These are phyloP conservation scores for Aspergillus funiculosus DNA, from an alignment of 495 filamentous ascomycete genomes.

Conservation along the genomic window DNA sequence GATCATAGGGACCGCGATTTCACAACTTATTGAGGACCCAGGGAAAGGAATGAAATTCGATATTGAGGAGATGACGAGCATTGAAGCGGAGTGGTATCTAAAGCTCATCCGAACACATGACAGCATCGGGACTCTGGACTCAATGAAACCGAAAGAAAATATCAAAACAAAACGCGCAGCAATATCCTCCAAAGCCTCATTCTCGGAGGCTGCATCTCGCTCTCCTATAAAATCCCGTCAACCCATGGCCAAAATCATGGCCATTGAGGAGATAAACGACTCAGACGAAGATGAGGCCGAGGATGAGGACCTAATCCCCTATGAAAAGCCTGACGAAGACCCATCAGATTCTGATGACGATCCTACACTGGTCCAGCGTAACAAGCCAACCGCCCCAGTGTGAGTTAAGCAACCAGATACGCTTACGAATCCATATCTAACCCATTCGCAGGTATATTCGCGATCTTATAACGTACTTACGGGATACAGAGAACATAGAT, in stretches of 20 bases:
- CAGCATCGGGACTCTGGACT: constrained; percentile 52
- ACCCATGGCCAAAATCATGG: constrained; percentile 48
- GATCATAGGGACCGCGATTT: constrained; percentile 77
- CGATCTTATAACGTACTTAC: constrained; percentile 71
- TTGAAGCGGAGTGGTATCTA: constrained; percentile 75
- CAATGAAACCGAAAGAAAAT: constrained; percentile 30
- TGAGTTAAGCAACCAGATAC: constrained; percentile 30
- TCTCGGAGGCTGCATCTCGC: constrained; percentile 11
- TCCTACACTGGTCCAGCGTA: constrained; percentile 72
- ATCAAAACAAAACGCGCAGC: constrained; percentile 1
- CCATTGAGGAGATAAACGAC: constrained; percentile 62
- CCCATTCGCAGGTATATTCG: constrained; percentile 62
- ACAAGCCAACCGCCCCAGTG: constrained; percentile 81
- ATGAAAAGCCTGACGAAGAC: constrained; percentile 91
- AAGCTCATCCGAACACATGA: constrained; percentile 59
- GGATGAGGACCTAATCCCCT: constrained; percentile 71
- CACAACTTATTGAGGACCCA: constrained; percentile 69
- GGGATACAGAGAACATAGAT: constrained; percentile 79
- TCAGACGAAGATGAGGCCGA: constrained; percentile 46
- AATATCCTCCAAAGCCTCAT: constrained; percentile 5
- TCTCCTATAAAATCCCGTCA: constrained; percentile 18
- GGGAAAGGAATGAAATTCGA: constrained; percentile 73
- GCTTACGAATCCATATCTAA: not conserved
- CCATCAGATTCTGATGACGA: constrained; percentile 88
- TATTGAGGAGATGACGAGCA: constrained; percentile 67